These are phyloP conservation scores for Penicillium nucicola DNA, from an alignment of 495 filamentous ascomycete genomes.

Conservation along the genomic window DNA sequence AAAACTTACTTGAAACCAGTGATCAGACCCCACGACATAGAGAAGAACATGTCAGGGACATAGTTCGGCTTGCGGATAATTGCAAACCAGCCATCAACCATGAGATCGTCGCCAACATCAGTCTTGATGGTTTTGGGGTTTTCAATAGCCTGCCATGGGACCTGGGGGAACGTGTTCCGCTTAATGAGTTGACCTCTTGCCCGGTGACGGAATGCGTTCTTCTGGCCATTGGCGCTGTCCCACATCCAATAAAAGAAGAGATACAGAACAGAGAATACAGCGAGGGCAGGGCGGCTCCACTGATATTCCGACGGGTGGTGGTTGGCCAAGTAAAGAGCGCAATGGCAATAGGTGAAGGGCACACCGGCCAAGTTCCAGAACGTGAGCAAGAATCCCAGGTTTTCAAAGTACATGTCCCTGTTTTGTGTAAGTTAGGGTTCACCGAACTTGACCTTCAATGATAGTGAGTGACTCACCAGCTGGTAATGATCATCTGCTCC, in stretches of 20 bases:
- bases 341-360: constrained; percentile 92
- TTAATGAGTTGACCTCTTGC: constrained; percentile 69
- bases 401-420: constrained; percentile 97
- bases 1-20: constrained; percentile 49
- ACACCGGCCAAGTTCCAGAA: constrained; percentile 99
- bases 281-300: constrained; percentile 64
- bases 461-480: constrained; percentile 44
- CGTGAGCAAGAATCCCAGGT: constrained; percentile 98
- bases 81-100: constrained; percentile 91
- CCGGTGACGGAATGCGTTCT: constrained; percentile 82
- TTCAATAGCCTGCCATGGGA: constrained; percentile 74
- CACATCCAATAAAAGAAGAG: constrained; percentile 87
- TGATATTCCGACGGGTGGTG: constrained; percentile 75
- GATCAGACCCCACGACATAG: constrained; percentile 60
- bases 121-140: constrained; percentile 79
- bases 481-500: constrained; percentile 88
- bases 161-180: constrained; percentile 82
- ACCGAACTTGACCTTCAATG: too few species aligned
- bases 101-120: constrained; percentile 67
- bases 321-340: constrained; percentile 85
- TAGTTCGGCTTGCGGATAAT: constrained; percentile 91
- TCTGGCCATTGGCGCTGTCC: constrained; percentile 87
- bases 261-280: constrained; percentile 61
- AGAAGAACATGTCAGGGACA: constrained; percentile 81
- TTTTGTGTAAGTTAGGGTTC: neutral